phyloP scores from a whole-genome alignment of 805 yeast genomes.

The Saccharomycopsis sp. region DNA sequence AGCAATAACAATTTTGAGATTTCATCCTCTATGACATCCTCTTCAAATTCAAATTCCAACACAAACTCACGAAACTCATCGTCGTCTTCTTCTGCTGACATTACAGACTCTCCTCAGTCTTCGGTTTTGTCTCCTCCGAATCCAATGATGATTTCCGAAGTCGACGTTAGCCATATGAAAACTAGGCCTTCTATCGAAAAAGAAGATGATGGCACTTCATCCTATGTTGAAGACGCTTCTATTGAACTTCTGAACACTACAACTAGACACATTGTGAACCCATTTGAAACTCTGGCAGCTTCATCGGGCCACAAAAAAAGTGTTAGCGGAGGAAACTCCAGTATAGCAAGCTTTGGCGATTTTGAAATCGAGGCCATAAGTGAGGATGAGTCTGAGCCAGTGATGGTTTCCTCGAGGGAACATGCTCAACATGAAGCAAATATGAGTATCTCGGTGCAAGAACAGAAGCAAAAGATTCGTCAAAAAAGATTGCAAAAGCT shows the following conservation, averaged over 20 bases:
- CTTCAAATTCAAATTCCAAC: neutral
- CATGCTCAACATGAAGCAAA: neutral
- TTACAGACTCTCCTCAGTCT: conserved; percentile 6
- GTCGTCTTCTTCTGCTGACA: neutral
- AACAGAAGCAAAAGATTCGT: conserved; percentile 9
- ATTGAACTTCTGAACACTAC: too few species aligned
- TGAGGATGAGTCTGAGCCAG: conserved; percentile 3
- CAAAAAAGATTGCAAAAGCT: conserved; percentile 11
- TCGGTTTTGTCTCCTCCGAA: conserved; percentile 7
- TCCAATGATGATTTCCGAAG: conserved; percentile 2
- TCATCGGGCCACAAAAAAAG: too few species aligned
- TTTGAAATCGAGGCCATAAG: neutral
- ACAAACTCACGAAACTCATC: neutral
- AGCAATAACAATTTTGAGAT: neutral
- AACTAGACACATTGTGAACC: too few species aligned
- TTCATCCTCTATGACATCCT: neutral
- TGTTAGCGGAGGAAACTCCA: too few species aligned
- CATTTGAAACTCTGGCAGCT: too few species aligned
- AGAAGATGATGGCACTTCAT: too few species aligned
- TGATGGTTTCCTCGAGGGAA: neutral
- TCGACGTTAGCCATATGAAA: too few species aligned
- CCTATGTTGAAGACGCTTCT: too few species aligned
- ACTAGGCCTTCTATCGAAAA: too few species aligned
- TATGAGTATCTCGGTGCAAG: neutral
- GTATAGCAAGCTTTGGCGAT: too few species aligned